Base-by-base conservation (phyloP, 139 green algal species). In the Diplosphaera chodatii region DNA sequence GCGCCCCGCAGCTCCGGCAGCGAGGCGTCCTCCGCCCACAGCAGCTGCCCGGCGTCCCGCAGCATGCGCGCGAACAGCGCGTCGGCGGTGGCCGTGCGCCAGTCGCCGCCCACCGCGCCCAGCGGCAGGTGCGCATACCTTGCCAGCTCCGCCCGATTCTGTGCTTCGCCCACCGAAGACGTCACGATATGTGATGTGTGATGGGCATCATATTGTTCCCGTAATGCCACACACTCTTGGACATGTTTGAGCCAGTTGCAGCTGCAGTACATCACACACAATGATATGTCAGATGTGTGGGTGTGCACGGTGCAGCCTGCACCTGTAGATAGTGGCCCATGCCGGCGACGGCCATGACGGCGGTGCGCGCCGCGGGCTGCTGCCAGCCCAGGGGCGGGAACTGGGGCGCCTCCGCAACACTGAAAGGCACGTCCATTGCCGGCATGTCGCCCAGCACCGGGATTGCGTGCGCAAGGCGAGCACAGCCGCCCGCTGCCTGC, bases 81-180 rank as follows among this genome's bases (percentile, higher is more conserved):
- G 71, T 98, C 93, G 20, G 85, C 86, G 1, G 82, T 80, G 69
- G 86, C 77, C 8, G 89, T 37, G 10, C 83, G 56, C 89, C 84
- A 94, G 78, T 95, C 89, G 1, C 27, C n/a, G 0, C 81, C 86
- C 59, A 98, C 80, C 74, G 90, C 89, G 28, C 81, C 76, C 18
- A 96, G 69, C 16, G 91, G 91, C 70, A 94, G 82, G 78, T 96
- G 89, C 1, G 88, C 87, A 64, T 97, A 98, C 59, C 89, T 80
- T 28, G 89, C 84, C 23, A 93, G 73, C 29, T 69, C 67, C 0
- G 88, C 78, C 15, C 81, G 81, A 33, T 90, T 85, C 66, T 87
- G 37, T 48, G 37, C 8, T 48, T 48, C n/a, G n/a, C n/a, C 10
- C 37, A 48, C 37, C 6, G 37, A 48, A 48, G n/a, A n/a, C n/a